Evolutionary conservation across 345 rosid genomes (phyloP), one percentile per base, ranked within the genome.

Genomic region (Schrenkiella parvula): DNA sequence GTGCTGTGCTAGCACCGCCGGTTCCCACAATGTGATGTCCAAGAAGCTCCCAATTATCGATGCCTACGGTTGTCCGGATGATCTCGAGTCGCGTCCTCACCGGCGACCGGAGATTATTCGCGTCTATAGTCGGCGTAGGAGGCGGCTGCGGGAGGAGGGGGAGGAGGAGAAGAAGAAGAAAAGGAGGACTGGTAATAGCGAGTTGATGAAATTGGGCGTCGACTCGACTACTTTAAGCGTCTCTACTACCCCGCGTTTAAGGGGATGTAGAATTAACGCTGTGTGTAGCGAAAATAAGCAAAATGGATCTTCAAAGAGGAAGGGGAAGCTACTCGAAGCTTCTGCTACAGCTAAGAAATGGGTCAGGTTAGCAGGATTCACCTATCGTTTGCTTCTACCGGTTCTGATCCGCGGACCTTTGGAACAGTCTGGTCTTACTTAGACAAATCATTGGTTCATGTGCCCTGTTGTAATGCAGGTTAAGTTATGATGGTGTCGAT

Each of bases 401-500:
- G n/a, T n/a, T n/a, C n/a, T n/a, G n/a, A n/a, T 25, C 5, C 0
- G 10, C 4, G 26, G 34, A 34, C 6, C 19, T 28, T 28, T 51
- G 26, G 14, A 42, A 57, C 34, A 8, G 2, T 46, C 6, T 34
- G 37, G 6, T 56, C 74, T 14, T 44, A 1, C 35, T 42, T 2
- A 44, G 35, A 22, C 5, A 22, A 43, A 37, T 60, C 32, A 28
- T 52, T 26, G 18, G 10, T 48, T 48, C 31, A 18, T 62, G 41
- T 26, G 31, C 32, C 25, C 32, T 39, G 7, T 25, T 61, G 63
- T 34, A 34, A 6, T 52, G 68, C 78, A 91, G 99, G 90, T 77
- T 95, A 86, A 84, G 82, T 65, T 81, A 79, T 55, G 89, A 86
- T 26, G 91, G 79, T 37, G 96, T 79, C 31, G 97, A 86, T 85